Conservation (phyloP, 805 yeast genomes). For the Kluyveromyces aestuarii region DNA sequence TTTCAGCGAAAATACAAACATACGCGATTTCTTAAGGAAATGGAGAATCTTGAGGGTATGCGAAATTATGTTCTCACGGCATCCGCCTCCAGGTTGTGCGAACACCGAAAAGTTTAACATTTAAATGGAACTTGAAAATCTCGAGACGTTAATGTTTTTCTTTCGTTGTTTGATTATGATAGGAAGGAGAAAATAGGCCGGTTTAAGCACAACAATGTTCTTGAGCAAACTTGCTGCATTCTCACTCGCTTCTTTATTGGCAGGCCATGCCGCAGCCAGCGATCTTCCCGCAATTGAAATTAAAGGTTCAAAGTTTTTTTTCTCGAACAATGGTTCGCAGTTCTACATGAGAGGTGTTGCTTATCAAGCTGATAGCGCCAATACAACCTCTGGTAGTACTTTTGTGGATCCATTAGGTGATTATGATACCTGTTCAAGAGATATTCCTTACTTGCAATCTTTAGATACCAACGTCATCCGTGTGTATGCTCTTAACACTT, state of each 20-base stretch:
- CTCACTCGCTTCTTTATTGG: slow-evolving; percentile 23
- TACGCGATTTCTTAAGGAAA: not conserved
- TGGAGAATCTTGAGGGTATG: not conserved
- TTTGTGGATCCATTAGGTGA: slow-evolving; percentile 70
- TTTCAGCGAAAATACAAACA: not conserved
- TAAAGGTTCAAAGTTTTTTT: slow-evolving; percentile 71
- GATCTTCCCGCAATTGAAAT: slow-evolving; percentile 59
- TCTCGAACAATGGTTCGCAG: slow-evolving; percentile 68
- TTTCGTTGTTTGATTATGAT: no score
- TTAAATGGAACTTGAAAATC: not conserved
- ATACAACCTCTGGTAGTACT: slow-evolving; percentile 34
- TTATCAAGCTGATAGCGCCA: slow-evolving; percentile 61
- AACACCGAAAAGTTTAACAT: not conserved
- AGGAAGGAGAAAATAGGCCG: not conserved
- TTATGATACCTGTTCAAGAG: slow-evolving; percentile 52
- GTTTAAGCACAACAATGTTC: slow-evolving; percentile 18
- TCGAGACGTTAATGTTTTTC: not conserved
- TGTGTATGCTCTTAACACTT: slow-evolving; percentile 65
- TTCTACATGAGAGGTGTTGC: slow-evolving; percentile 74
- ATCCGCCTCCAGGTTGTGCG: not conserved
- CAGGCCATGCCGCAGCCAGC: slow-evolving; percentile 29
- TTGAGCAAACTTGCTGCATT: slow-evolving; percentile 30
- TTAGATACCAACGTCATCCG: slow-evolving; percentile 62
- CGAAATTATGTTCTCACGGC: not conserved
- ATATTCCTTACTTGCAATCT: slow-evolving; percentile 57